Conservation (phyloP, 257 asterid genomes). For the Mitragyna speciosa region DNA sequence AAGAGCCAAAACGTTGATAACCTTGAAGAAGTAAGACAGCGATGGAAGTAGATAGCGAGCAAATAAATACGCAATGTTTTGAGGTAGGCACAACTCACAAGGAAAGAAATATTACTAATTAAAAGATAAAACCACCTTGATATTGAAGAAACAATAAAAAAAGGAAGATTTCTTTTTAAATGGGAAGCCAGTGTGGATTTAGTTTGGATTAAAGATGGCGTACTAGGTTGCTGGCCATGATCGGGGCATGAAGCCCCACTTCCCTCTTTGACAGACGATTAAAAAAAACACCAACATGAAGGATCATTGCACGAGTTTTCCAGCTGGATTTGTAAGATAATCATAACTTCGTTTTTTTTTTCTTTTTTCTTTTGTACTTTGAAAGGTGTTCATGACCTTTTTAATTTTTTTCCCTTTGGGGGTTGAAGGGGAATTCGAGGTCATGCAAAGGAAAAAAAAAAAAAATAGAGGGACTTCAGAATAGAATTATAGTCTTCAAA, state of each 20-base stretch:
- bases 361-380: too few species aligned
- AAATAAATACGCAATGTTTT: not conserved
- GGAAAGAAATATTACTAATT: not conserved
- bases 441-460: too few species aligned
- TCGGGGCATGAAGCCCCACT: conserved; percentile 24
- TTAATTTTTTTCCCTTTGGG: too few species aligned
- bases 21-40: not conserved
- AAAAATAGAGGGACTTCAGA: too few species aligned
- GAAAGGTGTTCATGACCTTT: not conserved
- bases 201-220: conserved; percentile 2
- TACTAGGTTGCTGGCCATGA: conserved; percentile 37
- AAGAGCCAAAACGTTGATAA: not conserved
- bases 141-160: not conserved
- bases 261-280: not conserved
- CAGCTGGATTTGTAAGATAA: not conserved
- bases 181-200: conserved; percentile 3
- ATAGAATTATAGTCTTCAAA: too few species aligned
- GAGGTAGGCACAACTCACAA: not conserved
- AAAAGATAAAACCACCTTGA: not conserved
- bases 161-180: conserved; percentile 1
- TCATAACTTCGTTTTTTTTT: not conserved
- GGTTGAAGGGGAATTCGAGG: too few species aligned
- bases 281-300: not conserved
- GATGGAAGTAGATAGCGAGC: not conserved
- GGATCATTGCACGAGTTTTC: not conserved